phyloP scores from a whole-genome alignment of 2,329 filamentous ascomycete genomes.

The Ophiognomonia clavigignenti-juglandacearum region DNA sequence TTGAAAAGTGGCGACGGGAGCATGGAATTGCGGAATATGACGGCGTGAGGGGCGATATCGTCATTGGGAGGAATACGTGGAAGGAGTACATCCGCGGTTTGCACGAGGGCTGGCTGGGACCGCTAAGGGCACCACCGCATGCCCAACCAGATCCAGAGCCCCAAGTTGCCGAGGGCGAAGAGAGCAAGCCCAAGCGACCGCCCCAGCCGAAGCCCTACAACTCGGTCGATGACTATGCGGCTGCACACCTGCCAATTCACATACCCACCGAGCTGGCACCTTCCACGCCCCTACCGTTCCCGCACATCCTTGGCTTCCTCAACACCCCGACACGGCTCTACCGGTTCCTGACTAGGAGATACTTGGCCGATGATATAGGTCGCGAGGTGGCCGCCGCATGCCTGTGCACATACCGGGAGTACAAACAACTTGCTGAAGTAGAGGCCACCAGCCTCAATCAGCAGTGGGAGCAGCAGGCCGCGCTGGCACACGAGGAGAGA shows the following conservation, averaged over 20 bases:
- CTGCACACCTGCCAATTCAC: constrained; percentile 57
- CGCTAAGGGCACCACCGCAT: constrained; percentile 59
- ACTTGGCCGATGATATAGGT: constrained; percentile 82
- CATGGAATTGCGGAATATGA: constrained; percentile 67
- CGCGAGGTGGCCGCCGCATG: constrained; percentile 83
- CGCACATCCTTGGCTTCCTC: constrained; percentile 86
- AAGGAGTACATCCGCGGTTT: constrained; percentile 93
- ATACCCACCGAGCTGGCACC: constrained; percentile 71
- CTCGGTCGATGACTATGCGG: constrained; percentile 63
- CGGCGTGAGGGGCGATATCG: constrained; percentile 75
- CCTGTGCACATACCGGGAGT: constrained; percentile 54
- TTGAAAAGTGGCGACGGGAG: constrained; percentile 59
- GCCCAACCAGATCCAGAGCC: constrained; percentile 22
- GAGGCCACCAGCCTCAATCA: constrained; percentile 24
- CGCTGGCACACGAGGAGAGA: constrained; percentile 66
- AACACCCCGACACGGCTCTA: constrained; percentile 84
- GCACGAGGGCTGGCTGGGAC: constrained; percentile 95
- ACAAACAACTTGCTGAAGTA: constrained; percentile 32
- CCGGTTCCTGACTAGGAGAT: constrained; percentile 80
- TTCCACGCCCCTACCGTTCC: constrained; percentile 68
- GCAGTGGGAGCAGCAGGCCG: constrained; percentile 55
- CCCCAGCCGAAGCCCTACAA: constrained; percentile 71
- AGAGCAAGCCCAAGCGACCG: constrained; percentile 52
- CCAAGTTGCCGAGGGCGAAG: constrained; percentile 22
- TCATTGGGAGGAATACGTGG: constrained; percentile 90